Evolutionary conservation across 2,329 filamentous ascomycete species (phyloP).

Genomic region (Zymoseptoria ardabiliae): DNA sequence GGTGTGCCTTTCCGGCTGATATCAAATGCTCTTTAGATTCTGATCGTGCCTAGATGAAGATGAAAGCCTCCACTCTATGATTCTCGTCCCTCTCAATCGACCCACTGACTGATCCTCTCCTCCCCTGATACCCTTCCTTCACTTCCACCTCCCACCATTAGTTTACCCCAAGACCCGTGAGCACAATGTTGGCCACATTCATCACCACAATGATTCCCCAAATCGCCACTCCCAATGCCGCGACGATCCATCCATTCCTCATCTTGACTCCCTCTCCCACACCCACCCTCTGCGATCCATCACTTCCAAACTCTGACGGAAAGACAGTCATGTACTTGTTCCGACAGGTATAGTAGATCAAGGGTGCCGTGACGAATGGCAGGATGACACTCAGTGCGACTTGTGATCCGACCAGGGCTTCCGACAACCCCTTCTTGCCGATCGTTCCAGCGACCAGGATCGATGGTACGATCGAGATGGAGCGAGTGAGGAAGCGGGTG

Average conservation of each 20-base stretch:
- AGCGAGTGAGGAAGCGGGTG: constrained; percentile 67
- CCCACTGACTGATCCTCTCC: not conserved
- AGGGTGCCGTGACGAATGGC: constrained; percentile 73
- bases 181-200: constrained; percentile 69
- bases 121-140: no score
- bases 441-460: constrained; percentile 79
- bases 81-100: no score
- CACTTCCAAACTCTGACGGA: constrained; percentile 8
- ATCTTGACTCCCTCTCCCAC: constrained; percentile 44
- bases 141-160: not conserved
- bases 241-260: constrained; percentile 63
- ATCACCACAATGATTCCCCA: constrained; percentile 70
- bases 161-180: constrained; percentile 49
- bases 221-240: constrained; percentile 52
- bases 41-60: not conserved
- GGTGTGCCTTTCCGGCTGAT: not conserved
- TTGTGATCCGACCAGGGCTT: constrained; percentile 67
- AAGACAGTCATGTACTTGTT: constrained; percentile 70
- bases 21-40: not conserved
- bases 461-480: constrained; percentile 71
- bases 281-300: not conserved
- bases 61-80: not conserved
- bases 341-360: constrained; percentile 79
- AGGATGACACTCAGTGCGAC: constrained; percentile 71
- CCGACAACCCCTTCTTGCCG: constrained; percentile 61